Conservation (phyloP, 768 basidiomycete genomes). For the Mycena maculata region DNA sequence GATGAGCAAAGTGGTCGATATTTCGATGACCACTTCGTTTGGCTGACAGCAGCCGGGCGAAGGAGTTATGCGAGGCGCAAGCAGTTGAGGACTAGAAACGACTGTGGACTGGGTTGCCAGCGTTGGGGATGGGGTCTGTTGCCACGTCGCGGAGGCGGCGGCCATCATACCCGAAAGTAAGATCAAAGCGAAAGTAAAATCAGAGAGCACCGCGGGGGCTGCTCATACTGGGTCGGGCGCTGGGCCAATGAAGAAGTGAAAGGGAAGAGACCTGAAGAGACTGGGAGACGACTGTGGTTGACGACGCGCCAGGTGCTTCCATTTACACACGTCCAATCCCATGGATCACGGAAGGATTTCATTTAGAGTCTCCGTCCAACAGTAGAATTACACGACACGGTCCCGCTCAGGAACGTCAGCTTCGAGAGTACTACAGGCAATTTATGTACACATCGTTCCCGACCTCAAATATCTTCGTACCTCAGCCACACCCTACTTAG, state of each 20-base stretch:
- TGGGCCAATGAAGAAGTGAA: constrained; percentile 36
- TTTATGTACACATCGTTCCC: no score
- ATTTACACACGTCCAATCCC: constrained; percentile 30
- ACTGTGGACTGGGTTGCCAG: constrained; percentile 15
- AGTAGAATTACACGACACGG: no score
- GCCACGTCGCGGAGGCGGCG: constrained; percentile 23
- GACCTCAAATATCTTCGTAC: no score
- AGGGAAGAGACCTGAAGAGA: constrained; percentile 29
- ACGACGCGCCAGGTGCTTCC: constrained; percentile 22
- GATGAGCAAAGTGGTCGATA: constrained; percentile 63
- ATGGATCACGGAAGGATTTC: constrained; percentile 28
- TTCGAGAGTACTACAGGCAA: no score
- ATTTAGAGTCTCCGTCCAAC: constrained; percentile 13
- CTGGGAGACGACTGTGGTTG: no score
- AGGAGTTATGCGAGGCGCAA: constrained; percentile 49
- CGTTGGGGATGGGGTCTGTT: constrained; percentile 21
- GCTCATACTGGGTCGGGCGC: constrained; percentile 45
- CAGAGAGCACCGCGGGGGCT: constrained; percentile 47
- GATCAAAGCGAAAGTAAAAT: constrained; percentile 27
- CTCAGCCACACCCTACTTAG: no score
- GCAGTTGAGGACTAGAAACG: constrained; percentile 32
- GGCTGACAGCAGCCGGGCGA: constrained; percentile 49
- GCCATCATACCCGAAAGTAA: constrained; percentile 13
- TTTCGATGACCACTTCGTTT: constrained; percentile 60
- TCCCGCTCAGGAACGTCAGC: neutral